Evolutionary conservation across 768 basidiomycete genomes (phyloP).

Genomic region (Russula dissimulans): DNA sequence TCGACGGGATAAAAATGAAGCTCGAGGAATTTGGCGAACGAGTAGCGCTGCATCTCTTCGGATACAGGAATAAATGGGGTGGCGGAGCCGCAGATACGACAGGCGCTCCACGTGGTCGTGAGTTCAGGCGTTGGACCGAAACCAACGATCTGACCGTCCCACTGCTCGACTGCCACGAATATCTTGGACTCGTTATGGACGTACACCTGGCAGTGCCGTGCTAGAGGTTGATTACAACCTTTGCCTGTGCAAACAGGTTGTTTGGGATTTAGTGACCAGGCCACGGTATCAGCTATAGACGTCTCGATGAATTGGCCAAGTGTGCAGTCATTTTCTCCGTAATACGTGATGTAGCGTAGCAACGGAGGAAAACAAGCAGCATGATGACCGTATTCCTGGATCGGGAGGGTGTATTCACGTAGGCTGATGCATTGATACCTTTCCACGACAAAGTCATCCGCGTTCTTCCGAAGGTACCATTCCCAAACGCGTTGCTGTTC

Average conservation of each 20-base stretch:
- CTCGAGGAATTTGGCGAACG: conserved; percentile 93
- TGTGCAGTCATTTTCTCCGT: conserved; percentile 87
- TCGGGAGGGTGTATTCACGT: conserved; percentile 72
- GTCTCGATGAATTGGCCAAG: conserved; percentile 90
- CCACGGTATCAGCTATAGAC: conserved; percentile 56
- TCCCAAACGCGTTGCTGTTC: conserved; percentile 90
- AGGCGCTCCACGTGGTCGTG: conserved; percentile 88
- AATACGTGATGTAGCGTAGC: conserved; percentile 73
- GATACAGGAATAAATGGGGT: conserved; percentile 86
- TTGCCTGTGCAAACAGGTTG: conserved; percentile 70
- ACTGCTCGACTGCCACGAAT: conserved; percentile 81
- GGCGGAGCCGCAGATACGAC: conserved; percentile 65
- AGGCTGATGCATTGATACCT: conserved; percentile 87
- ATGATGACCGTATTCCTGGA: conserved; percentile 53
- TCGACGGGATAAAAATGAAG: conserved; percentile 91
- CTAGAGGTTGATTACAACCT: conserved; percentile 70
- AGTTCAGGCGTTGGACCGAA: conserved; percentile 55
- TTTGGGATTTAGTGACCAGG: conserved; percentile 61
- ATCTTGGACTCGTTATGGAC: conserved; percentile 82
- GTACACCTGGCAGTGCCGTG: conserved; percentile 82
- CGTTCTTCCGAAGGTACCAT: conserved; percentile 85
- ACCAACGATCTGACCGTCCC: conserved; percentile 68
- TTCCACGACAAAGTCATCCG: conserved; percentile 81
- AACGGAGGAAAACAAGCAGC: conserved; percentile 72
- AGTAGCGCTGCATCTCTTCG: conserved; percentile 87